Conservation (phyloP, 805 yeast species). For the Lipomyces lipofer region DNA sequence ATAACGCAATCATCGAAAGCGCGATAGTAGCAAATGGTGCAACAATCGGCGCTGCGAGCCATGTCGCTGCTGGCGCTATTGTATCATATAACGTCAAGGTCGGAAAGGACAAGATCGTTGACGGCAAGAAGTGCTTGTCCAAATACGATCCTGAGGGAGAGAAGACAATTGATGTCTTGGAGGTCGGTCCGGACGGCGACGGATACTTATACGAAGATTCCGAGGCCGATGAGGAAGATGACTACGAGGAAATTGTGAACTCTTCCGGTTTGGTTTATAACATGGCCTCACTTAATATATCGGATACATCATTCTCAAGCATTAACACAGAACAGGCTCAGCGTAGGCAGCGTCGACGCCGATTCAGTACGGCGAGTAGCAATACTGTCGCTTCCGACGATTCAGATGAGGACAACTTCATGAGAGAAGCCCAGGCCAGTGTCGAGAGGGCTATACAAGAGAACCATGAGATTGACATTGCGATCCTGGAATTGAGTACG, state of each 20-base stretch:
- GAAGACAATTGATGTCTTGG: constrained; percentile 23
- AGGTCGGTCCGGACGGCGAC: constrained; percentile 47
- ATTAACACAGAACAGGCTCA: constrained; percentile 5
- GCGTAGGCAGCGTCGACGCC: constrained; percentile 17
- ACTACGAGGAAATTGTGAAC: constrained; percentile 35
- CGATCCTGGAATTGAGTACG: constrained; percentile 87
- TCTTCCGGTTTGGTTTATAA: constrained; percentile 31
- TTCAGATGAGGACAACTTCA: constrained; percentile 28
- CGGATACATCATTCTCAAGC: constrained; percentile 26
- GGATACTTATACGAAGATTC: constrained; percentile 42
- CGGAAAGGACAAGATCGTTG: constrained; percentile 21
- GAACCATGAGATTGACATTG: constrained; percentile 91
- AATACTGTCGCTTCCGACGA: constrained; percentile 27
- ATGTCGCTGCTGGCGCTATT: constrained; percentile 68
- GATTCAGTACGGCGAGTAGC: constrained; percentile 29
- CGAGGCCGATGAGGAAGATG: constrained; percentile 51
- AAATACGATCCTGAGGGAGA: constrained; percentile 26
- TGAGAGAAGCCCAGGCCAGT: constrained; percentile 83
- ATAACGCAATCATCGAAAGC: constrained; percentile 57
- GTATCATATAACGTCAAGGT: constrained; percentile 68
- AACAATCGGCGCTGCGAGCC: constrained; percentile 52
- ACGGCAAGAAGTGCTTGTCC: constrained; percentile 25
- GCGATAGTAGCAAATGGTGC: constrained; percentile 73
- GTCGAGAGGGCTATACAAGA: constrained; percentile 88
- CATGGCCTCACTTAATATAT: constrained; percentile 22